These are phyloP conservation scores for Mycena sanguinolenta DNA, from an alignment of 768 basidiomycete genomes.

Conservation along the genomic window DNA sequence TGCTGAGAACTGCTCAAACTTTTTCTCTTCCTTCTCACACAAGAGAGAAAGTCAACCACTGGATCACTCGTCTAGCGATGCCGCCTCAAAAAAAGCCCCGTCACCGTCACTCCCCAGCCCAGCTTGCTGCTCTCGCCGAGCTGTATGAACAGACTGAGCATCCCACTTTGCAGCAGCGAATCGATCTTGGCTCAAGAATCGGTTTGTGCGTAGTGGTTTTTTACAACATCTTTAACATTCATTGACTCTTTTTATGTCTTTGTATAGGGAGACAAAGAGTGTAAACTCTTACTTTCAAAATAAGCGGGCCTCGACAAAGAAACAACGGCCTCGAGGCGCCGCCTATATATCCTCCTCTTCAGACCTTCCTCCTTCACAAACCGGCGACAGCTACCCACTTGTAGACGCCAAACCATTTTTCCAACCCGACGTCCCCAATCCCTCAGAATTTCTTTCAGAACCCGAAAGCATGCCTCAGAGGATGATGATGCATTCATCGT, in stretches of 20 bases:
- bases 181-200: slow-evolving; percentile 75
- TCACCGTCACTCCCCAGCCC: slow-evolving; percentile 55
- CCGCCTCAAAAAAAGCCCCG: slow-evolving; percentile 2
- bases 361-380: neutral
- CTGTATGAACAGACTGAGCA: slow-evolving; percentile 84
- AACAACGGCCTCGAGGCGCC: slow-evolving; percentile 64
- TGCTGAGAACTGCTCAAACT: neutral
- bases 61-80: too few species aligned
- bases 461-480: slow-evolving; percentile 8
- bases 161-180: slow-evolving; percentile 76
- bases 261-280: slow-evolving; percentile 81
- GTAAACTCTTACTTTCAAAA: slow-evolving; percentile 92
- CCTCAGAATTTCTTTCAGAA: slow-evolving; percentile 17
- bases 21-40: neutral
- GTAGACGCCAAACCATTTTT: neutral
- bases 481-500: slow-evolving; percentile 42
- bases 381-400: slow-evolving; percentile 8
- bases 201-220: slow-evolving; percentile 75
- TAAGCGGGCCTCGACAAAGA: slow-evolving; percentile 86
- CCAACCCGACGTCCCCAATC: slow-evolving; percentile 7
- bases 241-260: slow-evolving; percentile 24
- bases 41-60: slow-evolving; percentile 11
- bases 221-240: slow-evolving; percentile 30
- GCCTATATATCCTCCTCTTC: slow-evolving; percentile 13
- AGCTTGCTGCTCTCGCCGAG: slow-evolving; percentile 82